Conservation (phyloP, 2,329 filamentous ascomycete genomes). For the Sarocladiaceae sp. region DNA sequence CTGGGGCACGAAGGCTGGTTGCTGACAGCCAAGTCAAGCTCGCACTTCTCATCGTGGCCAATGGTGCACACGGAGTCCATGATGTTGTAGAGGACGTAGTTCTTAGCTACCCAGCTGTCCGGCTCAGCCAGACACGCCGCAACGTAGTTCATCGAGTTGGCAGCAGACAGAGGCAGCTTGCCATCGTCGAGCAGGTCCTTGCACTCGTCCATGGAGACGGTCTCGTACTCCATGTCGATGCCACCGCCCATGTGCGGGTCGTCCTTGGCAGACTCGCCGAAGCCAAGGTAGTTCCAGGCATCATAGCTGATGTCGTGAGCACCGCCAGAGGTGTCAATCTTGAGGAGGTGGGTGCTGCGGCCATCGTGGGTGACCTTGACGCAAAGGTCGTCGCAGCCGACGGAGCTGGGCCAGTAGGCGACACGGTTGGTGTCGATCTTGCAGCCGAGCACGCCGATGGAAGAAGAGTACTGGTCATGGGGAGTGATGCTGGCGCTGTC, state of each 20-base stretch:
- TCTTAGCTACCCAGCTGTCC: slow-evolving; percentile 44
- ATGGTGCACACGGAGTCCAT: slow-evolving; percentile 41
- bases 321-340: slow-evolving; percentile 48
- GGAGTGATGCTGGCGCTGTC: slow-evolving; percentile 27
- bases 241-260: slow-evolving; percentile 43
- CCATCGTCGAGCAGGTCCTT: slow-evolving; percentile 39
- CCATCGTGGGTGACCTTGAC: slow-evolving; percentile 43
- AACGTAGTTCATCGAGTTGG: slow-evolving; percentile 52
- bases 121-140: slow-evolving; percentile 37
- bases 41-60: slow-evolving; percentile 46
- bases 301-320: slow-evolving; percentile 56
- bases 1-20: slow-evolving; percentile 47
- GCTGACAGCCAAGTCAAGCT: slow-evolving; percentile 35
- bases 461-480: slow-evolving; percentile 50
- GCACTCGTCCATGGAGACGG: slow-evolving; percentile 42
- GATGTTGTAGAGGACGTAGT: slow-evolving; percentile 49
- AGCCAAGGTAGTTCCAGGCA: slow-evolving; percentile 53
- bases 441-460: slow-evolving; percentile 53
- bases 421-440: slow-evolving; percentile 55
- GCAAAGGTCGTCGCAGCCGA: slow-evolving; percentile 52
- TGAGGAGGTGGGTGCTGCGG: slow-evolving; percentile 50
- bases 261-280: slow-evolving; percentile 39
- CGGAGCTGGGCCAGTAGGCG: slow-evolving; percentile 51
- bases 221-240: slow-evolving; percentile 43
- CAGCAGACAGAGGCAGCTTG: slow-evolving; percentile 47